Percentiles rank a stretch among this genome's conserved stretches.
phyloP scores from a whole-genome alignment of 1,284 basidiomycete species.

The Microbotryum intermedium region DNA sequence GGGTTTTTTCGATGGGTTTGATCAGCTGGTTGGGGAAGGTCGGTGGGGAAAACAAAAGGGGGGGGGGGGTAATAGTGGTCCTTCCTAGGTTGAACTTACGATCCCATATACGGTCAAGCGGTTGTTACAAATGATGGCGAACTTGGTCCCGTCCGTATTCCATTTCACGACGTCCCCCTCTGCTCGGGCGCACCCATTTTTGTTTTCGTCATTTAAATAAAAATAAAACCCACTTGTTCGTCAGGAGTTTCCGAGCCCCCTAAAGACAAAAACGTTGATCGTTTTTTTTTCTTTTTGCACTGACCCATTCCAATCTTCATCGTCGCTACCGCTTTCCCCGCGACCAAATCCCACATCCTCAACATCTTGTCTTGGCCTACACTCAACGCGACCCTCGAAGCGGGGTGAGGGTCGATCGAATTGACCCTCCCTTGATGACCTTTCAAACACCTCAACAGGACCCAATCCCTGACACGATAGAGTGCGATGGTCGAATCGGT shows the following conservation, averaged over 20 bases:
- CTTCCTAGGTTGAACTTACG: constrained; percentile 48
- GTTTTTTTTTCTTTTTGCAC: constrained; percentile 28
- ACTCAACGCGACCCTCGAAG: constrained; percentile 78
- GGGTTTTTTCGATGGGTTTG: neutral
- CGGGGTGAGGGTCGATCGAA: constrained; percentile 79
- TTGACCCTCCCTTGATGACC: constrained; percentile 92
- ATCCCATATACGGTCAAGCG: constrained; percentile 68
- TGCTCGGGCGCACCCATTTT: too few relatives aligned
- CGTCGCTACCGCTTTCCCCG: constrained; percentile 79
- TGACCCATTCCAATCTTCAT: constrained; percentile 75
- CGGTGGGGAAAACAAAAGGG: too few relatives aligned
- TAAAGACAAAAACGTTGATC: too few relatives aligned
- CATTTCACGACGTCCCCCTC: constrained; percentile 83
- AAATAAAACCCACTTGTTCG: too few relatives aligned
- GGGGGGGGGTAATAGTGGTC: neutral
- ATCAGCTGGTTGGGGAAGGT: too few relatives aligned
- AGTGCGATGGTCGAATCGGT: constrained; percentile 69
- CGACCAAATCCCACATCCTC: constrained; percentile 97
- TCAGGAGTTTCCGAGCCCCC: too few relatives aligned
- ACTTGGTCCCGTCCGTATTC: constrained; percentile 63
- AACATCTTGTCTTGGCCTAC: constrained; percentile 84
- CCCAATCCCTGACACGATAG: constrained; percentile 89
- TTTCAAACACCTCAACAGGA: constrained; percentile 72
- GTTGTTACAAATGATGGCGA: constrained; percentile 63
- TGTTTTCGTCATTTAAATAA: too few relatives aligned